Evolutionary conservation across 352 stramenopile genomes (phyloP), one percentile per base, ranked within the genome.

Genomic region (Thalassiosira mediterranea): DNA sequence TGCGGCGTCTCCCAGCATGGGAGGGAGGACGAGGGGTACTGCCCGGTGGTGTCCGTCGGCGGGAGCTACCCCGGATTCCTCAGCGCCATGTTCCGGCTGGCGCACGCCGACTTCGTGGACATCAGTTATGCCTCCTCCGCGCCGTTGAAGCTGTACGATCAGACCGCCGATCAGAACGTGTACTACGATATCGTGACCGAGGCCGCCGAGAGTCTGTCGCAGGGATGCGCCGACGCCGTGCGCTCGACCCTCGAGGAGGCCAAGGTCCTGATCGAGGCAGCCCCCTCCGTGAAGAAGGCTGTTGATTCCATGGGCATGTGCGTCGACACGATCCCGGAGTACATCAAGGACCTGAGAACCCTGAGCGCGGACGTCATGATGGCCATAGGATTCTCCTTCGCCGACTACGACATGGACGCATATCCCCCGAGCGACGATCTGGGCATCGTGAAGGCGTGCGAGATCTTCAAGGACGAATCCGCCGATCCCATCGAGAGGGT

Each of bases 341-440:
- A 90, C 26, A 85, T 90, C 47, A 32, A 60, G 2, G 52, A 61
- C n/a, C 11, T 68, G 4, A 34, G 59, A n/a, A 79, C 37, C 4
- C 58, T 88, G 19, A 63, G 31, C 59, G 59, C 89, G 25, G 87
- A 91, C 67, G 19, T 93, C 0, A 83, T 89, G 65, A 91, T 90
- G 83, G 70, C 90, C 3, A 71, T 91, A 8, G 83, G 69, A 44
- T 93, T 91, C 54, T 84, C 83, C 0, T 93, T 91, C 76, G 88
- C 88, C 7, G 87, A 91, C 69, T 81, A 83, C 46, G 89, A 93
- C 72, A 91, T 91, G 85, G 83, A 66, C 19, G 67, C 79, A 54
- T 93, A 93, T 69, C 88, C 88, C 31, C 88, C 88, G 19, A 63
- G 65, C 7, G 75, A 84, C 4, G 57, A 78, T 15, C 84, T 78